These are phyloP conservation scores for Claviceps capensis DNA, from an alignment of 2,329 filamentous ascomycete species.

Conservation along the genomic window DNA sequence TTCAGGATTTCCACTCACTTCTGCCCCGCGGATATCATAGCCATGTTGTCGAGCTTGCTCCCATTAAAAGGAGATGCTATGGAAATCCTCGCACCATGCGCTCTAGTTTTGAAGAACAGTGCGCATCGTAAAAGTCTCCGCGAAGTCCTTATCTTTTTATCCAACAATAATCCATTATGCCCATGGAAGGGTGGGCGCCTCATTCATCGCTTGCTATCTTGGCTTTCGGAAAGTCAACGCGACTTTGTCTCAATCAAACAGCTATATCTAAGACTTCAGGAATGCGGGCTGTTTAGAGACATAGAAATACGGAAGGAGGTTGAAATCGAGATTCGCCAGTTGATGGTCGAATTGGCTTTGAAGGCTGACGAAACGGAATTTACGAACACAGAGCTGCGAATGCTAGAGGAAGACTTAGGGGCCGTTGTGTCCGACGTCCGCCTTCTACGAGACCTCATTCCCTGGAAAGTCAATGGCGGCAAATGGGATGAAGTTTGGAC, in stretches of 20 bases:
- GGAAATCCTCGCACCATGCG: background rate
- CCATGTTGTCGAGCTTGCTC: slow-evolving; percentile 11
- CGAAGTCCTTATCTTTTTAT: slow-evolving; percentile 7
- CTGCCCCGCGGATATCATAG: slow-evolving; percentile 8
- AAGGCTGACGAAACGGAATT: slow-evolving; percentile 16
- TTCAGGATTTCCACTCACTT: slow-evolving; percentile 11
- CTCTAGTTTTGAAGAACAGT: slow-evolving; percentile 3
- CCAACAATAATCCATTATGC: slow-evolving; percentile 1
- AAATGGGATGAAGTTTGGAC: slow-evolving; percentile 14
- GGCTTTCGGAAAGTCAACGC: background rate
- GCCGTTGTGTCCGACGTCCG: slow-evolving; percentile 12
- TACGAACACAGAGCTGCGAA: slow-evolving; percentile 13
- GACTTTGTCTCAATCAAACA: slow-evolving; percentile 10
- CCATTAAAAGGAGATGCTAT: slow-evolving; percentile 13
- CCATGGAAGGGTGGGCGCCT: slow-evolving; percentile 9
- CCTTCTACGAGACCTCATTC: slow-evolving; percentile 15
- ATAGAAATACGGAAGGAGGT: slow-evolving; percentile 8
- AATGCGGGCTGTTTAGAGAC: slow-evolving; percentile 15
- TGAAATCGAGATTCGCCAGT: slow-evolving; percentile 17
- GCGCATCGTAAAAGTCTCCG: slow-evolving; percentile 5
- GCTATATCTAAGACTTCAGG: slow-evolving; percentile 16
- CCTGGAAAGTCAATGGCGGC: slow-evolving; percentile 15
- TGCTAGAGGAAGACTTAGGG: slow-evolving; percentile 10
- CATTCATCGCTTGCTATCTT: slow-evolving; percentile 7
- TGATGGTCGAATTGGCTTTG: slow-evolving; percentile 14